Conservation (phyloP, 176 grass and related monocot genomes). For the Phyllostachys edulis region DNA sequence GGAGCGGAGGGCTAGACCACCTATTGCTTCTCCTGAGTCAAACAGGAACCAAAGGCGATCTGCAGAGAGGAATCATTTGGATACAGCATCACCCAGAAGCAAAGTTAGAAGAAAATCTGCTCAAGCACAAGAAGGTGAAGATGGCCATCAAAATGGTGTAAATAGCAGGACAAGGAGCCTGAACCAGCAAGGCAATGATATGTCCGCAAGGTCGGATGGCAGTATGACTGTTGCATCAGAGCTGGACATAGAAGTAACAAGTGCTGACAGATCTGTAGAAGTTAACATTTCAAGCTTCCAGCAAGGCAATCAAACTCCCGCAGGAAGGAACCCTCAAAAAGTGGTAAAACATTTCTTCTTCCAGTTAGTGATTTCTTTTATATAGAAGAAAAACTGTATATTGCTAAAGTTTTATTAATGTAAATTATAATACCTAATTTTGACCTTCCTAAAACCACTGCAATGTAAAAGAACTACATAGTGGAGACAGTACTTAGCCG, state of each 20-base stretch:
- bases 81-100: conserved; percentile 70
- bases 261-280: conserved; percentile 53
- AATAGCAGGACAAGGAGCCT: conserved; percentile 51
- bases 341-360: conserved; percentile 46
- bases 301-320: conserved; percentile 49
- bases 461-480: background rate
- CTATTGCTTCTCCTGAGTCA: conserved; percentile 48
- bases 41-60: conserved; percentile 54
- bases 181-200: conserved; percentile 54
- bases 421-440: conserved; percentile 4
- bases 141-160: conserved; percentile 49
- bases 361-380: background rate
- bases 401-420: conserved; percentile 19
- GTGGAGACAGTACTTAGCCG: background rate
- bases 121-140: conserved; percentile 62
- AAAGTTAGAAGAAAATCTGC: conserved; percentile 62
- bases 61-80: conserved; percentile 54
- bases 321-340: conserved; percentile 56
- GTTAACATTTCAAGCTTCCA: conserved; percentile 42
- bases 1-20: conserved; percentile 55
- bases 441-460: background rate
- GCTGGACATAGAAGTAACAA: conserved; percentile 62
- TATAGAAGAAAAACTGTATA: background rate
- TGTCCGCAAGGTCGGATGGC: conserved; percentile 60
- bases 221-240: conserved; percentile 51